These are phyloP conservation scores for Solanum stenotomum DNA, from an alignment of 257 asterid species.

Conservation along the genomic window DNA sequence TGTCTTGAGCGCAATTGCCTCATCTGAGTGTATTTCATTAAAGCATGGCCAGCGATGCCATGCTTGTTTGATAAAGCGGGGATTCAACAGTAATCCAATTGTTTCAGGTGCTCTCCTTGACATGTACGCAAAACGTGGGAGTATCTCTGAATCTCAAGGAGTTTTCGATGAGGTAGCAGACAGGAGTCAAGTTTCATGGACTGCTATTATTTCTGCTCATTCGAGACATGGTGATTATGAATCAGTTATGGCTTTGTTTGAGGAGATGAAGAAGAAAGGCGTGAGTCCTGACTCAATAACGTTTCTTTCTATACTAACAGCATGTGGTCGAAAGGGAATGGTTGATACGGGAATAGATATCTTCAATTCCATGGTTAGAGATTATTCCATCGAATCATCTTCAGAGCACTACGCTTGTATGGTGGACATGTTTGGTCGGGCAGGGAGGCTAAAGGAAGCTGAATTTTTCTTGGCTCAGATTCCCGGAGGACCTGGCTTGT, in stretches of 20 bases:
- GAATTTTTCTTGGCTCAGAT: constrained; percentile 47
- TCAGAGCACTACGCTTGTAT: constrained; percentile 73
- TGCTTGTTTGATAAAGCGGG: constrained; percentile 41
- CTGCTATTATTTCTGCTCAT: constrained; percentile 78
- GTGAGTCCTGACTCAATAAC: constrained; percentile 76
- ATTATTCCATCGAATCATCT: constrained; percentile 43
- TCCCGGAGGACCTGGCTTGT: constrained; percentile 75
- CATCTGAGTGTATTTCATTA: constrained; percentile 70
- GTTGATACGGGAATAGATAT: constrained; percentile 52
- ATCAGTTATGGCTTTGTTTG: constrained; percentile 56
- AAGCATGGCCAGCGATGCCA: constrained; percentile 68
- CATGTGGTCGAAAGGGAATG: constrained; percentile 77
- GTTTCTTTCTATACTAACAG: constrained; percentile 69
- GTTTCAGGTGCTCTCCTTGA: constrained; percentile 78
- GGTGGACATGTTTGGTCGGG: constrained; percentile 90
- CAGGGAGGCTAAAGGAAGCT: constrained; percentile 73
- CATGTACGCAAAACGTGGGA: constrained; percentile 94
- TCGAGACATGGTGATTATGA: constrained; percentile 79
- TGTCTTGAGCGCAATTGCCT: constrained; percentile 70
- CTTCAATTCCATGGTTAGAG: constrained; percentile 54
- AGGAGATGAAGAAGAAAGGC: constrained; percentile 47
- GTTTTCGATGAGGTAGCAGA: constrained; percentile 44
- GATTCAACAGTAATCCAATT: constrained; percentile 44
- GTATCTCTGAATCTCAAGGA: constrained; percentile 58
- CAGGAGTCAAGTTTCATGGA: constrained; percentile 72